Conservation (phyloP, 2,329 filamentous ascomycete species). For the Hypoxylon sp. region DNA sequence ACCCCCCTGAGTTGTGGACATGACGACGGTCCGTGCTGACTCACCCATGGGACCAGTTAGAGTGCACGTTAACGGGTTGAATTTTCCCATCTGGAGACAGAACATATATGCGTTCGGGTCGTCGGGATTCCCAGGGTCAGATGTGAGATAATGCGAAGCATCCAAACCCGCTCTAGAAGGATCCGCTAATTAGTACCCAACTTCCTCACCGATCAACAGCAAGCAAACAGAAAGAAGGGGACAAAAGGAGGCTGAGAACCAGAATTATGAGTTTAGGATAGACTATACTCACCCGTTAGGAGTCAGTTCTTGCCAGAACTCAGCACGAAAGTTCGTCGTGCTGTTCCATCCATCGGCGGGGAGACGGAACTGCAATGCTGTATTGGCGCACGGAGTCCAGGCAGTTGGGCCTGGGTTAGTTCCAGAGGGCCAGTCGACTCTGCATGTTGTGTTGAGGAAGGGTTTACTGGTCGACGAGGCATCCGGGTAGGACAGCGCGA, state of each 20-base stretch:
- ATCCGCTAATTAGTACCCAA: conserved; percentile 34
- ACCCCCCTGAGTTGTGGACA: conserved; percentile 38
- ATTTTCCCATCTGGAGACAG: conserved; percentile 50
- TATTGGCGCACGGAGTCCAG: conserved; percentile 45
- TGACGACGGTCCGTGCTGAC: conserved; percentile 37
- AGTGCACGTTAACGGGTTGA: conserved; percentile 47
- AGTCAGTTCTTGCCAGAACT: conserved; percentile 42
- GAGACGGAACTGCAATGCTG: conserved; percentile 43
- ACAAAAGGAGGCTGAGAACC: not conserved
- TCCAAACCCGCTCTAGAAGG: conserved; percentile 43
- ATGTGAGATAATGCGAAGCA: conserved; percentile 40
- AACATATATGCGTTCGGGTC: conserved; percentile 46
- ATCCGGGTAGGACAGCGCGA: conserved; percentile 46
- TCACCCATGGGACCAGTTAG: conserved; percentile 41
- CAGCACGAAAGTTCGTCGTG: conserved; percentile 44
- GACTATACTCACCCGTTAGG: conserved; percentile 44
- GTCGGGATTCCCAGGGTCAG: conserved; percentile 39
- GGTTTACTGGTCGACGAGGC: conserved; percentile 32
- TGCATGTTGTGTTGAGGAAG: conserved; percentile 47
- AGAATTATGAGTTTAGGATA: not conserved
- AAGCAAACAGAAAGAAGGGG: not conserved
- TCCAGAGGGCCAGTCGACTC: conserved; percentile 41
- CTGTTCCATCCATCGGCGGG: conserved; percentile 46
- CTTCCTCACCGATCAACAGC: not conserved
- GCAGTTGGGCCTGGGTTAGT: conserved; percentile 42